Percentiles rank a stretch among this genome's conserved stretches.
These are phyloP conservation scores for Vitis hybrid DNA, from an alignment of 177 flowering plant species.

Conservation along the genomic window DNA sequence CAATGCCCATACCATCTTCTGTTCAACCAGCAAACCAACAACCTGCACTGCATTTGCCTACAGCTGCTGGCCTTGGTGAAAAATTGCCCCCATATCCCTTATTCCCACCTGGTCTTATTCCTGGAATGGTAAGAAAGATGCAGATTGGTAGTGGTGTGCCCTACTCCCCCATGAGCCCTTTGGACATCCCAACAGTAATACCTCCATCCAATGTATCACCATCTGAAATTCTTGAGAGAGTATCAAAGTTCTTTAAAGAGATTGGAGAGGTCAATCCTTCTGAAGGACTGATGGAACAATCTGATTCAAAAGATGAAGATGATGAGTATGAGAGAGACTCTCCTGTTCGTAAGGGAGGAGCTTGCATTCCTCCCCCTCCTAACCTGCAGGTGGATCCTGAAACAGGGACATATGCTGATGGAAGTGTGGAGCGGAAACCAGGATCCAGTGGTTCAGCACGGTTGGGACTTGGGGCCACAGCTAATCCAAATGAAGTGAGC, in stretches of 20 bases:
- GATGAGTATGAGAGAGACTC: constrained; percentile 72
- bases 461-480: constrained; percentile 90
- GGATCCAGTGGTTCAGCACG: constrained; percentile 74
- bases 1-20: constrained; percentile 45
- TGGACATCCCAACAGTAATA: constrained; percentile 92
- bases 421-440: constrained; percentile 66
- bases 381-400: constrained; percentile 82
- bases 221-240: constrained; percentile 77
- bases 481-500: constrained; percentile 83
- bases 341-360: constrained; percentile 87
- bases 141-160: constrained; percentile 99
- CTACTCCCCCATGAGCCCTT: constrained; percentile 95
- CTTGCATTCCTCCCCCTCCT: constrained; percentile 94
- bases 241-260: constrained; percentile 88
- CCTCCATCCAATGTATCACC: constrained; percentile 83
- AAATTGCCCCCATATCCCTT: constrained; percentile 87
- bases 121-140: constrained; percentile 97
- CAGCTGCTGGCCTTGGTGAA: constrained; percentile 45
- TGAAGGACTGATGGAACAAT: constrained; percentile 73
- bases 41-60: constrained; percentile 36
- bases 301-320: constrained; percentile 55
- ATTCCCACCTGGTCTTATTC: constrained; percentile 97
- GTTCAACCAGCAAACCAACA: constrained; percentile 52
- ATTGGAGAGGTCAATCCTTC: constrained; percentile 97
- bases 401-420: constrained; percentile 75